A percentile compares a stretch with the other conserved stretches of the same genome.
Conservation (phyloP, 163 green algal species). For the Picocystis sp. region DNA sequence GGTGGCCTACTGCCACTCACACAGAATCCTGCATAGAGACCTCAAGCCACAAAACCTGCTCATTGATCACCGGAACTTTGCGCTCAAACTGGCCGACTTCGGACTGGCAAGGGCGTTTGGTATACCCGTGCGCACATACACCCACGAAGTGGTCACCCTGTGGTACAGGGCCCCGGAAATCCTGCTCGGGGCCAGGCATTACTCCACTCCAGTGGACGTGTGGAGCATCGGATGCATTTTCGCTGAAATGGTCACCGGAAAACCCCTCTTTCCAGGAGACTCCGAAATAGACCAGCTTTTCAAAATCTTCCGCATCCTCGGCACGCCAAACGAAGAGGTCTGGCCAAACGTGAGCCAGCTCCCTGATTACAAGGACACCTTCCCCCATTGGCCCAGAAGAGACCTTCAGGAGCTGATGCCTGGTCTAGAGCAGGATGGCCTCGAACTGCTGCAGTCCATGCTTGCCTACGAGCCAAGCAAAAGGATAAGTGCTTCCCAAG, state of each 20-base stretch:
- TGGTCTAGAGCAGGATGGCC: slow-evolving; percentile 25
- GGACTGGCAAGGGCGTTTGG: slow-evolving; percentile 82
- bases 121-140: slow-evolving; percentile 83
- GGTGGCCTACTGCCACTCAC: slow-evolving; percentile 80
- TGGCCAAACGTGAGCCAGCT: slow-evolving; percentile 68
- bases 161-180: slow-evolving; percentile 96
- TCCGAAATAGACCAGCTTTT: slow-evolving; percentile 94
- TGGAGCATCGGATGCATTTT: slow-evolving; percentile 98
- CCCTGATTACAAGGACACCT: slow-evolving; percentile 77
- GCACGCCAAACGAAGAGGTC: slow-evolving; percentile 62
- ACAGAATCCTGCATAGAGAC: slow-evolving; percentile 81
- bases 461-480: slow-evolving; percentile 46
- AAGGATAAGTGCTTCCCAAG: slow-evolving; percentile 23
- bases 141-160: slow-evolving; percentile 95
- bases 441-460: slow-evolving; percentile 47
- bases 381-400: slow-evolving; percentile 58
- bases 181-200: slow-evolving; percentile 77
- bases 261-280: slow-evolving; percentile 77
- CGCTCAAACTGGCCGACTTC: slow-evolving; percentile 93
- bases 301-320: slow-evolving; percentile 87
- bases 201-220: slow-evolving; percentile 87
- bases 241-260: slow-evolving; percentile 81
- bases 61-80: slow-evolving; percentile 60
- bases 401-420: slow-evolving; percentile 22
- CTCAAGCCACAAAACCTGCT: slow-evolving; percentile 97